Evolutionary conservation across 2,329 filamentous ascomycete genomes (phyloP).

Genomic region (Alternaria dauci): DNA sequence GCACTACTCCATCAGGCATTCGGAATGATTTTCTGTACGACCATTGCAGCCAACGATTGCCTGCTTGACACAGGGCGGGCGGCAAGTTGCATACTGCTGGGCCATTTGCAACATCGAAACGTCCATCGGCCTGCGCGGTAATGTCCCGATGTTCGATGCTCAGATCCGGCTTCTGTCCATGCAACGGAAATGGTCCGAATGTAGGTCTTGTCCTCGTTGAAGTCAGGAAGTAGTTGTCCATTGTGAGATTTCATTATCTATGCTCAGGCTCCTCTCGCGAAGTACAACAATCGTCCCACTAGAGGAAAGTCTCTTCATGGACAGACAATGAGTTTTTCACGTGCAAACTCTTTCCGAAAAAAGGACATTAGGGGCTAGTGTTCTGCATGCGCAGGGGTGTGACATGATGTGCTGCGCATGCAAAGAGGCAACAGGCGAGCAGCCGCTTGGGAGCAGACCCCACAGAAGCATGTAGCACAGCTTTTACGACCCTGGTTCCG

Average conservation of each 20-base stretch:
- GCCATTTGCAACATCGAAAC: constrained; percentile 28
- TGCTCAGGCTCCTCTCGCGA: not conserved
- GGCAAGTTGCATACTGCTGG: constrained; percentile 37
- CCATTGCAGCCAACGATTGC: constrained; percentile 35
- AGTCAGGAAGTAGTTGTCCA: not conserved
- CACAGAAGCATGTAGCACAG: constrained; percentile 35
- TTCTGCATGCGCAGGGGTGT: constrained; percentile 9
- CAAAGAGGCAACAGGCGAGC: constrained; percentile 26
- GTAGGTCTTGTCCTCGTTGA: not conserved
- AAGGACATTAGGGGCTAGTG: constrained; percentile 11
- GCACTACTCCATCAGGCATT: constrained; percentile 23
- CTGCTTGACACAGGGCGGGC: constrained; percentile 19
- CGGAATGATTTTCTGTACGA: constrained; percentile 38
- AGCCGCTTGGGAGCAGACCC: constrained; percentile 24
- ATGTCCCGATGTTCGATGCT: constrained; percentile 17
- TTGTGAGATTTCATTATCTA: not conserved
- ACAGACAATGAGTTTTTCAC: constrained; percentile 16
- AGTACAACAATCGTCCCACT: not conserved
- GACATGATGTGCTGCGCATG: constrained; percentile 23
- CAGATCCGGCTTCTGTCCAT: constrained; percentile 30
- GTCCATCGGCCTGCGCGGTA: constrained; percentile 6
- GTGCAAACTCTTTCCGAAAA: constrained; percentile 29
- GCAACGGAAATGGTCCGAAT: constrained; percentile 22
- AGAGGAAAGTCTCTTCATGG: constrained; percentile 16
- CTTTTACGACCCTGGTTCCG: constrained; percentile 31